Conservation (phyloP, 1,284 basidiomycete species). For the Dichomitus squalens region DNA sequence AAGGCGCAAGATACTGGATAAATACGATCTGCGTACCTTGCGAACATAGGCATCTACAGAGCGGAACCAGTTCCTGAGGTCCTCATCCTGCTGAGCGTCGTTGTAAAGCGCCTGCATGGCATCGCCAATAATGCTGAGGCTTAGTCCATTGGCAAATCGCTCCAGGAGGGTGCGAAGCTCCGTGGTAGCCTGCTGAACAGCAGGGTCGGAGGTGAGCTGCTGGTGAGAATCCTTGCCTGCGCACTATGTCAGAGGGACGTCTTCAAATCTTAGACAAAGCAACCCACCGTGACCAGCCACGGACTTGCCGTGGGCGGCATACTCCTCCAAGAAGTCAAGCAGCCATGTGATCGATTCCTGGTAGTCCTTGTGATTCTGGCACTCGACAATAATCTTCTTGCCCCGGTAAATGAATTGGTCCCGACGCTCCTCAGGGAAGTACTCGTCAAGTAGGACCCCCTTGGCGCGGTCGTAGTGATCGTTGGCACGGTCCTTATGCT, state of each 20-base stretch:
- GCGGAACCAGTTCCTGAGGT: slow-evolving; percentile 79
- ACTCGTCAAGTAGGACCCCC: slow-evolving; percentile 75
- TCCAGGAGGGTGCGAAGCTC: slow-evolving; percentile 86
- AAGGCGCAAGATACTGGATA: not conserved
- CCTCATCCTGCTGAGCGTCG: slow-evolving; percentile 78
- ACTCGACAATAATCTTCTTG: slow-evolving; percentile 89
- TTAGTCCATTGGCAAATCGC: slow-evolving; percentile 84
- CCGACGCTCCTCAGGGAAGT: slow-evolving; percentile 86
- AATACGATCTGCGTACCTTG: slow-evolving; percentile 45
- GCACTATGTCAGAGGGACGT: not conserved
- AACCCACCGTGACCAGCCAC: slow-evolving; percentile 41
- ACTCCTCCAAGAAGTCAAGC: slow-evolving; percentile 73
- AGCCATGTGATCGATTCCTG: slow-evolving; percentile 83
- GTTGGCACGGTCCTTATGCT: slow-evolving; percentile 60
- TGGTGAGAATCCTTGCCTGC: slow-evolving; percentile 38
- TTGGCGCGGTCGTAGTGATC: slow-evolving; percentile 57
- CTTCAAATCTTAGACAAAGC: not conserved
- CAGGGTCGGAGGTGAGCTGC: slow-evolving; percentile 44
- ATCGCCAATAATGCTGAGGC: slow-evolving; percentile 70
- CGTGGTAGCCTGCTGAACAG: slow-evolving; percentile 56
- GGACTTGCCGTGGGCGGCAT: slow-evolving; percentile 65
- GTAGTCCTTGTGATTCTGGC: slow-evolving; percentile 92
- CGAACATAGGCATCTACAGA: slow-evolving; percentile 68
- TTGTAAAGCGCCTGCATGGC: slow-evolving; percentile 76
- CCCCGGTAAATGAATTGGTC: slow-evolving; percentile 81